Conservation (phyloP, 208 protist genomes). For the Trypanosoma lewisi region DNA sequence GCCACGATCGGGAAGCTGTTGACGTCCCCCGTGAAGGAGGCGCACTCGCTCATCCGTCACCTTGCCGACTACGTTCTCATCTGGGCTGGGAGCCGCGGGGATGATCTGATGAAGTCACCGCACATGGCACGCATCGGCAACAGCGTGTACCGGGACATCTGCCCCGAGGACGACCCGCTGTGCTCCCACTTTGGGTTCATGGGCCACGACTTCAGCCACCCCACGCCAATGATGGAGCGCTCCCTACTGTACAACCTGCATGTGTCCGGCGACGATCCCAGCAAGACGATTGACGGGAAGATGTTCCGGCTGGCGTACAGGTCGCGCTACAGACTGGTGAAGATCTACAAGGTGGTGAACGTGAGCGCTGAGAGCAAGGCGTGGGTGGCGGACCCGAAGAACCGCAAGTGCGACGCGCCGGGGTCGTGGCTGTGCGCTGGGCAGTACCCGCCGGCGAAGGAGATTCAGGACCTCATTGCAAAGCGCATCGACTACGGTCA, state of each 20-base stretch:
- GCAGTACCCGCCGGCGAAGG: constrained; percentile 71
- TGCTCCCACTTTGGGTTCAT: constrained; percentile 52
- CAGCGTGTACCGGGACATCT: constrained; percentile 78
- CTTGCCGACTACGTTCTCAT: constrained; percentile 97
- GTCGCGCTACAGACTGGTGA: constrained; percentile 94
- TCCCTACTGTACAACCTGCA: constrained; percentile 73
- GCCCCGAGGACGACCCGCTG: constrained; percentile 54
- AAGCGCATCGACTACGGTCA: constrained; percentile 53
- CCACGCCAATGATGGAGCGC: constrained; percentile 43
- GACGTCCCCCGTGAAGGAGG: constrained; percentile 81
- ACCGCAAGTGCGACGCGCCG: constrained; percentile 49
- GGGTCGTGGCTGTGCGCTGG: constrained; percentile 68
- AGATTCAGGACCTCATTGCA: constrained; percentile 62
- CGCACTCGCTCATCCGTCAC: constrained; percentile 89
- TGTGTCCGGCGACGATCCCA: constrained; percentile 1
- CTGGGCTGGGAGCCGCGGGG: constrained; percentile 40
- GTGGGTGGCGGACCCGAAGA: constrained; percentile 57
- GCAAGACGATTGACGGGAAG: constrained; percentile 7
- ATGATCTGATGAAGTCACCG: constrained; percentile 60
- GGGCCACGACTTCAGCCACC: constrained; percentile 14
- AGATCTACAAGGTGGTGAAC: constrained; percentile 96
- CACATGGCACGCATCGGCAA: constrained; percentile 67
- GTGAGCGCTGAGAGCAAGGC: constrained; percentile 60
- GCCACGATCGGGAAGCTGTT: constrained; percentile 94
- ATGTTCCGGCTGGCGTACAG: constrained; percentile 91